These are phyloP conservation scores for Zygosaccharomyces pseudobailii DNA, from an alignment of 1,139 yeast species.

Conservation along the genomic window DNA sequence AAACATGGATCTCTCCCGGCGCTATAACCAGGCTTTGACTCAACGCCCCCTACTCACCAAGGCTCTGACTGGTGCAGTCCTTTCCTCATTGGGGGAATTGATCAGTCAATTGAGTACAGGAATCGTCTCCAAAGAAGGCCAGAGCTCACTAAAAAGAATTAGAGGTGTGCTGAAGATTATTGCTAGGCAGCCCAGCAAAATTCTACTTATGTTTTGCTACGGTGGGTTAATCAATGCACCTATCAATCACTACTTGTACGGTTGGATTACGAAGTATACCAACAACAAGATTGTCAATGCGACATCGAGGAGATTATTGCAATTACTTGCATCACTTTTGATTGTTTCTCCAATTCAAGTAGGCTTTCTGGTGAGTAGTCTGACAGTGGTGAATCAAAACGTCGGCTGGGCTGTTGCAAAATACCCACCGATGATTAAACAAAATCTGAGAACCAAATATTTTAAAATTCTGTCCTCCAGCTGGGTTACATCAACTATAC, in stretches of 20 bases:
- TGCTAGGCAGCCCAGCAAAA: conserved; percentile 31
- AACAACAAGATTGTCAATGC: conserved; percentile 34
- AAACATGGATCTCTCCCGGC: neutral
- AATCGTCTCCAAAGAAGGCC: conserved; percentile 29
- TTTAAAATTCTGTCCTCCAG: conserved; percentile 50
- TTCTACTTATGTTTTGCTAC: conserved; percentile 56
- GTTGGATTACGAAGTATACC: conserved; percentile 42
- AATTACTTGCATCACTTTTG: conserved; percentile 55
- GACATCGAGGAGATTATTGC: conserved; percentile 44
- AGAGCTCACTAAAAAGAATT: conserved; percentile 17
- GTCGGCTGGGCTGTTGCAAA: conserved; percentile 19
- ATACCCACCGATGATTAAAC: conserved; percentile 38
- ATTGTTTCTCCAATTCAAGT: conserved; percentile 63
- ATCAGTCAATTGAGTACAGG: conserved; percentile 44
- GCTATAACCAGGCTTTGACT: conserved; percentile 36
- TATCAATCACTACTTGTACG: conserved; percentile 58
- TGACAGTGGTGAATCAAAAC: conserved; percentile 42
- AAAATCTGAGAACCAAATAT: conserved; percentile 46
- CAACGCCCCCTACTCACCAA: conserved; percentile 58
- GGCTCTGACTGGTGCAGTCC: conserved; percentile 52
- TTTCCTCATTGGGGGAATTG: conserved; percentile 56
- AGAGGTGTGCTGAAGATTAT: conserved; percentile 9
- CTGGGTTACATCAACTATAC: conserved; percentile 49
- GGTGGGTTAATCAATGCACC: conserved; percentile 73
- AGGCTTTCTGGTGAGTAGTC: conserved; percentile 53